Evolutionary conservation across 2,329 filamentous ascomycete genomes (phyloP).

Genomic region (Ceratocystiopsis sp.): DNA sequence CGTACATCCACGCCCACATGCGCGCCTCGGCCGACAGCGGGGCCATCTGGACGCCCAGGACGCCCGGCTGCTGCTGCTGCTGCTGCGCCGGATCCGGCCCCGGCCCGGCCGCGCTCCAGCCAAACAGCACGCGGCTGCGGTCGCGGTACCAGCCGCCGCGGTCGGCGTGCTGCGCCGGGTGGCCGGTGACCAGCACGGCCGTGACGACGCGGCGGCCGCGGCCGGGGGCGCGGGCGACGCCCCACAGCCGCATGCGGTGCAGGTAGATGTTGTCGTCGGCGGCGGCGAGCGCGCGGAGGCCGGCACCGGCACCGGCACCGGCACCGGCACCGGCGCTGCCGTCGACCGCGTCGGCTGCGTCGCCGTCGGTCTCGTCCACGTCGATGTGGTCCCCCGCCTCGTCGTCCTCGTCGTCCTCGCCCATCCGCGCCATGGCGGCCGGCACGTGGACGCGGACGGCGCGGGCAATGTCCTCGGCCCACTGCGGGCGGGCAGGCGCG

Average conservation of each 20-base stretch:
- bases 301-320: not conserved
- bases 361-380: not conserved
- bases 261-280: slow-evolving; percentile 7
- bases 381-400: slow-evolving; percentile 8
- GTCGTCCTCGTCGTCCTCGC: slow-evolving; percentile 13
- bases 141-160: slow-evolving; percentile 21
- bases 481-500: slow-evolving; percentile 3
- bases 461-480: slow-evolving; percentile 9
- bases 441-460: slow-evolving; percentile 27
- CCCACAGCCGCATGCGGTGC: slow-evolving; percentile 35
- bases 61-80: not conserved
- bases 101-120: slow-evolving; percentile 6
- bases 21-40: slow-evolving; percentile 25
- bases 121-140: slow-evolving; percentile 22
- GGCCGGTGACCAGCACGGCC: slow-evolving; percentile 31
- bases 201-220: slow-evolving; percentile 14
- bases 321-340: slow-evolving; percentile 13
- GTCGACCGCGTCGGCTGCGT: slow-evolving; percentile 9
- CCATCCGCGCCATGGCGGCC: slow-evolving; percentile 15
- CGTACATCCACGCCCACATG: slow-evolving; percentile 44
- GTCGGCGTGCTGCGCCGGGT: slow-evolving; percentile 31
- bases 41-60: not conserved
- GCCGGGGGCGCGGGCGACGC: slow-evolving; percentile 33
- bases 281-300: too few species aligned
- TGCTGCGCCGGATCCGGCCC: slow-evolving; percentile 1